Evolutionary conservation across 2,329 filamentous ascomycete genomes (phyloP), one percentile per base, ranked within the genome.

Genomic region (Fonsecaea pedrosoi): DNA sequence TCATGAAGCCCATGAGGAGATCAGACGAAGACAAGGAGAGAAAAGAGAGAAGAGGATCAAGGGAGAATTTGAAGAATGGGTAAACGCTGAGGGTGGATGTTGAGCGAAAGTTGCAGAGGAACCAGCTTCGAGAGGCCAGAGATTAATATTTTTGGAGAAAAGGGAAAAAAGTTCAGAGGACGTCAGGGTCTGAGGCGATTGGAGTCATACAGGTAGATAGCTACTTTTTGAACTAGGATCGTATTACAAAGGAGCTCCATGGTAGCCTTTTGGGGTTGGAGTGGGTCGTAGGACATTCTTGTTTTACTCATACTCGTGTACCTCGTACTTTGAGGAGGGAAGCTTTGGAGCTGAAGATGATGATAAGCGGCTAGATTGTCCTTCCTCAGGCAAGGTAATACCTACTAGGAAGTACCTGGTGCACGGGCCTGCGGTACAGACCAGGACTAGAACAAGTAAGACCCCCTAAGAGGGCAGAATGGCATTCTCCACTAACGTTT

Each of bases 61-160:
- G 18, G 32, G 53, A 35, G 37, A n/a, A 13, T 18, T 53, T 53
- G 25, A 2, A 25, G 25, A 25, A 25, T 30, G n/a, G 35, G 32
- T 4, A 9, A 18, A 53, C 18, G 58, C 30, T 13, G 37, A 61
- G 37, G 59, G 59, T 35, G 30, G 57, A 34, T 50, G 57, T 61
- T 54, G 45, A 61, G 21, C 12, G 53, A 61, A 50, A 21, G 45
- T 50, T 50, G 21, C 25, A 50, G 45, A 50, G 45, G 10, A 50
- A 25, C 2, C 25, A 25, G 45, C 9, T 50, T 50, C 21, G 45
- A 50, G 18, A 50, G 18, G 45, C 18, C 45, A 50, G 45, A 50
- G 45, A 50, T 50, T 25, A 50, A 25, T 50, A 25, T 50, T 50
- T 50, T 50, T 25, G 45, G 45, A 25, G 45, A 50, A 50, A 50